Evolutionary conservation across 2,329 filamentous ascomycete species (phyloP).

Genomic region (Harringtonia aguacate): DNA sequence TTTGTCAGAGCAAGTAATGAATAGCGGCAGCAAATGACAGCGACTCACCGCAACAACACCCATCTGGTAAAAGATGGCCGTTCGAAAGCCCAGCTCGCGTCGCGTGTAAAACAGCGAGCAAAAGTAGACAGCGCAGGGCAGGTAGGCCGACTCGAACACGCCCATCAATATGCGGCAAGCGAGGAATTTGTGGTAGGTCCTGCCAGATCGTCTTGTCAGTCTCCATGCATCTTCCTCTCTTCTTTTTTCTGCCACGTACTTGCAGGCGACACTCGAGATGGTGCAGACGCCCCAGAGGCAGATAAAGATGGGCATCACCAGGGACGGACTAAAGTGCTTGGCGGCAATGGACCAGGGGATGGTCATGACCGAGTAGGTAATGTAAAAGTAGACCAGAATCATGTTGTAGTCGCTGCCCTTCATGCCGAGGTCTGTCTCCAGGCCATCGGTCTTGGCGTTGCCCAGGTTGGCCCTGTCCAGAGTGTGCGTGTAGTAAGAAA

Average conservation of each 20-base stretch:
- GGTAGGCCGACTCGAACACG: background rate
- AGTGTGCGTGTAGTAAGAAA: background rate
- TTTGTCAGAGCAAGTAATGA: background rate
- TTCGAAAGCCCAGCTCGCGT: background rate
- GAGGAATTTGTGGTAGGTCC: background rate
- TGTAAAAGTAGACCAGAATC: background rate
- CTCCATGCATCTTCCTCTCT: no score
- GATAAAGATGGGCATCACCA: background rate
- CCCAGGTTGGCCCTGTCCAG: slow-evolving; percentile 2
- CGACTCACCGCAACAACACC: background rate
- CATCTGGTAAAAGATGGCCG: background rate
- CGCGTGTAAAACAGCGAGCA: background rate
- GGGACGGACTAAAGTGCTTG: background rate
- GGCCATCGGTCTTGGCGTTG: slow-evolving; percentile 10
- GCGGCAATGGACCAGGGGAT: background rate
- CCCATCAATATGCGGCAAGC: background rate
- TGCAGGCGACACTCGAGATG: background rate
- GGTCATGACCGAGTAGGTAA: background rate
- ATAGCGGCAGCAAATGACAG: no score
- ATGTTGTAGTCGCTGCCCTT: slow-evolving; percentile 1
- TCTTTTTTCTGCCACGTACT: background rate
- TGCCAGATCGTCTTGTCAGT: no score
- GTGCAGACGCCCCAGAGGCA: background rate
- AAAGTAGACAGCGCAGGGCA: background rate
- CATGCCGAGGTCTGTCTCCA: slow-evolving; percentile 4